Conservation (phyloP, 179 eudicot species). For the Beta macrorhiza region DNA sequence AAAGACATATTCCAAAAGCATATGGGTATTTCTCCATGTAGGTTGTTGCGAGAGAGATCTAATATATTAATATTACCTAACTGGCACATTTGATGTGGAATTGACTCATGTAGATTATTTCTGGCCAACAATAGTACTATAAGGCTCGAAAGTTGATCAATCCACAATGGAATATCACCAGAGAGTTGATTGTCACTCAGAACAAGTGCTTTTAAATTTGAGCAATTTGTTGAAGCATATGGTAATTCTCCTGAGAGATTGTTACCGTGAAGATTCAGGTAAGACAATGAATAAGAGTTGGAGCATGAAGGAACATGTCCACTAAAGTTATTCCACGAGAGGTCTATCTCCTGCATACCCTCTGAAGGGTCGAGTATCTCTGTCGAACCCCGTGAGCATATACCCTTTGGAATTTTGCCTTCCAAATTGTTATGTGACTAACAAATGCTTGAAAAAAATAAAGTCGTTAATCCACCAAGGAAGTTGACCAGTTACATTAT, state of each 20-base stretch:
- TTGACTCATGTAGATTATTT: slow-evolving; percentile 16
- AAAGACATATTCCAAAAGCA: slow-evolving; percentile 24
- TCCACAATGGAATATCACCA: slow-evolving; percentile 19
- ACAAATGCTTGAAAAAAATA: no score
- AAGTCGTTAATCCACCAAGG: neutral
- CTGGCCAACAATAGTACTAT: neutral
- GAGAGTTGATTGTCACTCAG: slow-evolving; percentile 16
- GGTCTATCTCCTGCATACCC: neutral
- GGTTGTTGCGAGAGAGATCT: slow-evolving; percentile 17
- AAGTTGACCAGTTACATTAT: neutral
- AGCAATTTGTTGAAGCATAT: neutral
- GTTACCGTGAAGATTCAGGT: neutral
- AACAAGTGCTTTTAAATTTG: neutral
- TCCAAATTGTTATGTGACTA: no score
- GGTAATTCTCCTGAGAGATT: slow-evolving; percentile 12
- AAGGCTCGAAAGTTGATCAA: slow-evolving; percentile 12
- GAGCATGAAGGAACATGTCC: slow-evolving; percentile 14
- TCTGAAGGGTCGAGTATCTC: no score
- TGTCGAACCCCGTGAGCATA: no score
- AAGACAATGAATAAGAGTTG: neutral
- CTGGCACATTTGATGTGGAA: slow-evolving; percentile 18
- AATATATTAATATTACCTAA: slow-evolving; percentile 5
- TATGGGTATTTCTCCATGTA: slow-evolving; percentile 8
- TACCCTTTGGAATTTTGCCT: no score
- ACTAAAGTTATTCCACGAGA: neutral